Percentiles rank a stretch among this genome's conserved stretches.
Evolutionary conservation across 345 rosid genomes (phyloP).

Genomic region (Dovyalis caffra): DNA sequence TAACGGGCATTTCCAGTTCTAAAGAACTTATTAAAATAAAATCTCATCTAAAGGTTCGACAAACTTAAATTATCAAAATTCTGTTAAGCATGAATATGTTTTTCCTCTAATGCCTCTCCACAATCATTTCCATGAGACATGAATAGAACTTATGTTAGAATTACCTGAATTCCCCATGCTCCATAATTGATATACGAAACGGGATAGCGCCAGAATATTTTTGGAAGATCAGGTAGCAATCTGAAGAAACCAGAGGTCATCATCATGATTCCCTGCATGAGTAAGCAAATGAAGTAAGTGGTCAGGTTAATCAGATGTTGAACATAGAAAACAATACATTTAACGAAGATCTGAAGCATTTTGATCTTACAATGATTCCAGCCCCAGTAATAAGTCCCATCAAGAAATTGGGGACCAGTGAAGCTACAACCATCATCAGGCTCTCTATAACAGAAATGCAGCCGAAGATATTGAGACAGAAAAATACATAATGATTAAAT

Average conservation of each 20-base stretch:
- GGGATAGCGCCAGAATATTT: slow-evolving; percentile 79
- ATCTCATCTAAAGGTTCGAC: not conserved
- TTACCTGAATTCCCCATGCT: slow-evolving; percentile 82
- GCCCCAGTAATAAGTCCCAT: slow-evolving; percentile 76
- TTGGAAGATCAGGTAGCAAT: slow-evolving; percentile 77
- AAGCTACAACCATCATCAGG: slow-evolving; percentile 85
- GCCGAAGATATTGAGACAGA: slow-evolving; percentile 62
- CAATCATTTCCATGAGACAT: not conserved
- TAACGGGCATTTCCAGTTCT: not conserved
- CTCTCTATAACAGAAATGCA: slow-evolving; percentile 76
- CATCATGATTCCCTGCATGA: slow-evolving; percentile 70
- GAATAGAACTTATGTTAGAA: not conserved
- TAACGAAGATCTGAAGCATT: not conserved
- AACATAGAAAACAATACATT: not conserved
- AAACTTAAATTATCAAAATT: not conserved
- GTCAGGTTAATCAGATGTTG: not conserved
- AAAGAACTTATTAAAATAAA: not conserved
- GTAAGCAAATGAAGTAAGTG: not conserved
- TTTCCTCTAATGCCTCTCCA: not conserved
- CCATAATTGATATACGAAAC: slow-evolving; percentile 68
- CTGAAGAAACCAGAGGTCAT: slow-evolving; percentile 92
- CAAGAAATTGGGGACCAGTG: slow-evolving; percentile 79
- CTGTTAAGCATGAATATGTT: not conserved
- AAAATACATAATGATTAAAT: slow-evolving; percentile 56
- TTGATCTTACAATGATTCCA: slow-evolving; percentile 64